phyloP scores from a whole-genome alignment of 2,329 filamentous ascomycete species.

The Pyrenophora tritici-repentis region DNA sequence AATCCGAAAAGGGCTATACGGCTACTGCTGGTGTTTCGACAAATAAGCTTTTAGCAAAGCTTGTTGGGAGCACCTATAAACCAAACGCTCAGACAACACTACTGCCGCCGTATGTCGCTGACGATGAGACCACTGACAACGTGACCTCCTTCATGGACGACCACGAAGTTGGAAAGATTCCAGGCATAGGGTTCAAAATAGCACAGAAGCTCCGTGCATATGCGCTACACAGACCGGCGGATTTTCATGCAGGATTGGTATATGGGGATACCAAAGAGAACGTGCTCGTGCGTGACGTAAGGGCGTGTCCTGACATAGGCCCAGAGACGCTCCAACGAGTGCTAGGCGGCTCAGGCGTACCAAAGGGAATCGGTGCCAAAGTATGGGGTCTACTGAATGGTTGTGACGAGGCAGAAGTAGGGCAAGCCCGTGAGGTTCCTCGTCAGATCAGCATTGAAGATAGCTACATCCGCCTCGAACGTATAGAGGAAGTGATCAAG shows the following conservation, averaged over 20 bases:
- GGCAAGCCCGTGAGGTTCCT: conserved; percentile 71
- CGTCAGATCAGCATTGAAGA: conserved; percentile 95
- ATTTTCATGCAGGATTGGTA: conserved; percentile 52
- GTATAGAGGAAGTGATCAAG: conserved; percentile 64
- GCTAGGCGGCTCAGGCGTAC: conserved; percentile 70
- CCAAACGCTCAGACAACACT: conserved; percentile 86
- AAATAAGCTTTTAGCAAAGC: conserved; percentile 83
- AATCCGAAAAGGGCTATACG: conserved; percentile 80
- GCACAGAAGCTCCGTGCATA: conserved; percentile 69
- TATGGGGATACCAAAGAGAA: conserved; percentile 59
- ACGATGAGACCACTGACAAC: conserved; percentile 48
- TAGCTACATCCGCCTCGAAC: conserved; percentile 76
- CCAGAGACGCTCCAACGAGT: conserved; percentile 69
- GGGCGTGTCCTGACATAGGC: conserved; percentile 66
- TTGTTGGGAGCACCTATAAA: conserved; percentile 83
- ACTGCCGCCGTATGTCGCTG: conserved; percentile 63
- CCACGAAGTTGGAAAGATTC: conserved; percentile 78
- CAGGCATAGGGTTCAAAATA: conserved; percentile 84
- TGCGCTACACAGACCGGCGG: conserved; percentile 56
- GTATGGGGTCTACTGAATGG: conserved; percentile 83
- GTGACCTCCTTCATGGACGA: conserved; percentile 72
- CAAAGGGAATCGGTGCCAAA: conserved; percentile 71
- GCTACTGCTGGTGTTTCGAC: conserved; percentile 86
- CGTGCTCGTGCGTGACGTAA: conserved; percentile 69
- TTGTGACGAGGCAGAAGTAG: conserved; percentile 75